phyloP scores from a whole-genome alignment of 208 protist species.

The Angomonas ambiguus region DNA sequence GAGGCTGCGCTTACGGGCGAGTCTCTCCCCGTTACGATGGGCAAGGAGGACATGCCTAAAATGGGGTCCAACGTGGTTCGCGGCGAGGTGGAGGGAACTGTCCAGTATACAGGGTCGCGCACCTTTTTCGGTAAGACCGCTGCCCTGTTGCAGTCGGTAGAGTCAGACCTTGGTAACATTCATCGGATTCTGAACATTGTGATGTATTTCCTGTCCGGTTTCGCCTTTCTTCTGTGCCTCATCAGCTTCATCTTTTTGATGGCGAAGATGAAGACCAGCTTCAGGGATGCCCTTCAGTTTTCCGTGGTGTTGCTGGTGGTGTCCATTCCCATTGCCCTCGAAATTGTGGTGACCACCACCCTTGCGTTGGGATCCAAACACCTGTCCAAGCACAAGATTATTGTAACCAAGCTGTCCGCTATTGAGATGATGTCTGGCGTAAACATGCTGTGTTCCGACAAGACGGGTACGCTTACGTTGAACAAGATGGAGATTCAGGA shows the following conservation, averaged over 20 bases:
- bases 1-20: slow-evolving; percentile 94
- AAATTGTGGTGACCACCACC: slow-evolving; percentile 86
- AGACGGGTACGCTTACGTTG: slow-evolving; percentile 93
- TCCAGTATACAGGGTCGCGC: slow-evolving; percentile 83
- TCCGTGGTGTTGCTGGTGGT: slow-evolving; percentile 89
- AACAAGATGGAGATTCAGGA: slow-evolving; percentile 91
- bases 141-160: slow-evolving; percentile 76
- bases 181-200: slow-evolving; percentile 51
- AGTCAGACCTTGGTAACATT: slow-evolving; percentile 73
- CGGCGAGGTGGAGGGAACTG: slow-evolving; percentile 69
- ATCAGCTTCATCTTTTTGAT: slow-evolving; percentile 75
- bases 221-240: slow-evolving; percentile 70
- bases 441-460: slow-evolving; percentile 93
- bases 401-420: slow-evolving; percentile 90
- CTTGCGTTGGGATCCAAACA: slow-evolving; percentile 87
- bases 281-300: slow-evolving; percentile 64
- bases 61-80: slow-evolving; percentile 88
- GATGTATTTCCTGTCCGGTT: slow-evolving; percentile 49
- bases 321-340: slow-evolving; percentile 88
- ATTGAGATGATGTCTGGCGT: slow-evolving; percentile 90
- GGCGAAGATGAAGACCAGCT: slow-evolving; percentile 49
- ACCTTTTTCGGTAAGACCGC: slow-evolving; percentile 95
- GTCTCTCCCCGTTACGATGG: slow-evolving; percentile 92
- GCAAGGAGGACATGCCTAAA: slow-evolving; percentile 81
- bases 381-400: slow-evolving; percentile 92